Evolutionary conservation across 116 monocot genomes (phyloP).

Genomic region (Papilionanthe hybrid): DNA sequence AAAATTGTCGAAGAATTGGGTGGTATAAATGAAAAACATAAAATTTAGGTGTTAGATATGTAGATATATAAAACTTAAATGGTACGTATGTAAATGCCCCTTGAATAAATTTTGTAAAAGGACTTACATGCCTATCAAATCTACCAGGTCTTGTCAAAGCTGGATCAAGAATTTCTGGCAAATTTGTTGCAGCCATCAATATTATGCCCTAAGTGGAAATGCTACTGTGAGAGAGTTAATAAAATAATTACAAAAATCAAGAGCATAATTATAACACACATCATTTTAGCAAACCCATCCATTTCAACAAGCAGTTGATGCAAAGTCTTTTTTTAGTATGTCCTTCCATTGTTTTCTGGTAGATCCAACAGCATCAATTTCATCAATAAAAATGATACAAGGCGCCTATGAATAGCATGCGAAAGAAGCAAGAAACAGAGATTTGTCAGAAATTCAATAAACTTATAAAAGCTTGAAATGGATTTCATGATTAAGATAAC

Average conservation of each 20-base stretch:
- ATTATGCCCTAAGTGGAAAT: constrained; percentile 73
- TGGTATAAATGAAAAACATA: too few relatives aligned
- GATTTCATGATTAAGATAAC: neutral
- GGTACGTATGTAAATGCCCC: too few relatives aligned
- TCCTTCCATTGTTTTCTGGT: constrained; percentile 99
- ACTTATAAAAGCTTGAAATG: neutral
- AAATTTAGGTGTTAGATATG: too few relatives aligned
- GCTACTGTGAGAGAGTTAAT: neutral
- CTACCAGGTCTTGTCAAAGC: constrained; percentile 97
- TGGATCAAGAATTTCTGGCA: constrained; percentile 98
- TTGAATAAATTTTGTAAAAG: neutral
- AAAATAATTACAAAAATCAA: constrained; percentile 2
- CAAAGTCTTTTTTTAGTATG: constrained; percentile 97
- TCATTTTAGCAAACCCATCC: constrained; percentile 99
- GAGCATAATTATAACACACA: constrained; percentile 26
- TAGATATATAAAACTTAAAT: too few relatives aligned
- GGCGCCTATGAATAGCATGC: constrained; percentile 57
- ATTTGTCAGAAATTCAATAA: constrained; percentile 8
- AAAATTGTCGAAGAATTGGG: too few relatives aligned
- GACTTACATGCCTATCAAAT: constrained; percentile 98
- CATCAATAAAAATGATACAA: constrained; percentile 99
- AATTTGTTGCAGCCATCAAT: constrained; percentile 97
- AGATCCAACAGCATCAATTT: constrained; percentile 97
- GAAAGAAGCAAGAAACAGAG: neutral
- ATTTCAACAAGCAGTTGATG: constrained; percentile 99